Evolutionary conservation across 805 yeast species (phyloP).

Genomic region (Scheffersomyces stipitis): DNA sequence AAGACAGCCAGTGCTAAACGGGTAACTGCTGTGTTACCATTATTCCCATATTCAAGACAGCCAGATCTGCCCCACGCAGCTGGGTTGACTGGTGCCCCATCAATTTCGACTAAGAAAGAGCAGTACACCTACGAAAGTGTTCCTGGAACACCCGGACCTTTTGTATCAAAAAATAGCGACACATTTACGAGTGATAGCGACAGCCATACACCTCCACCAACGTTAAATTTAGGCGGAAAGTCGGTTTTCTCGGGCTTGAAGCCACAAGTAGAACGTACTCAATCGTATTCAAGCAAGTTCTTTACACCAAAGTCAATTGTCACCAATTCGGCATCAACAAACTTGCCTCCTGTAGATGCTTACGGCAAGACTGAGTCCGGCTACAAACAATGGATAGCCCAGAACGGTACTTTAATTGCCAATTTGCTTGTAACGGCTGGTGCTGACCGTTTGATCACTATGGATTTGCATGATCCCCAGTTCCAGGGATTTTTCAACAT

Average conservation of each 20-base stretch:
- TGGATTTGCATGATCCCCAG: slow-evolving; percentile 98
- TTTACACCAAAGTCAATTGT: slow-evolving; percentile 25
- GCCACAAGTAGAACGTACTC: not conserved
- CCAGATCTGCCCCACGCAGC: slow-evolving; percentile 85
- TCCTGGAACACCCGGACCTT: slow-evolving; percentile 51
- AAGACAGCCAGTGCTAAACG: slow-evolving; percentile 86
- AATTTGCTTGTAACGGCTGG: slow-evolving; percentile 87
- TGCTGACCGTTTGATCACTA: slow-evolving; percentile 93
- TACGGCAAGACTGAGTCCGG: slow-evolving; percentile 56
- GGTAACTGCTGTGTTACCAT: slow-evolving; percentile 88
- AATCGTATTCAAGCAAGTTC: not conserved
- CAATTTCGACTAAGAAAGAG: slow-evolving; percentile 30
- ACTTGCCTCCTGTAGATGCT: slow-evolving; percentile 33
- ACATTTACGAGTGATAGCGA: slow-evolving; percentile 1
- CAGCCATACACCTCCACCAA: not conserved
- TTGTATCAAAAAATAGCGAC: slow-evolving; percentile 28
- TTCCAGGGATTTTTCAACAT: slow-evolving; percentile 97
- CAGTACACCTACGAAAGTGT: slow-evolving; percentile 50
- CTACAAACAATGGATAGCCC: slow-evolving; percentile 93
- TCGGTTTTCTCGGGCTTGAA: not conserved
- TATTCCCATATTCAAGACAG: slow-evolving; percentile 94
- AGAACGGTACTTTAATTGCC: slow-evolving; percentile 90
- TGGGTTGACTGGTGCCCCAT: slow-evolving; percentile 68
- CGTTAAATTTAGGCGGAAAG: not conserved
- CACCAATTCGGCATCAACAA: slow-evolving; percentile 34